Conservation (phyloP, 164 flowering plant species). For the Platanus orientalis region DNA sequence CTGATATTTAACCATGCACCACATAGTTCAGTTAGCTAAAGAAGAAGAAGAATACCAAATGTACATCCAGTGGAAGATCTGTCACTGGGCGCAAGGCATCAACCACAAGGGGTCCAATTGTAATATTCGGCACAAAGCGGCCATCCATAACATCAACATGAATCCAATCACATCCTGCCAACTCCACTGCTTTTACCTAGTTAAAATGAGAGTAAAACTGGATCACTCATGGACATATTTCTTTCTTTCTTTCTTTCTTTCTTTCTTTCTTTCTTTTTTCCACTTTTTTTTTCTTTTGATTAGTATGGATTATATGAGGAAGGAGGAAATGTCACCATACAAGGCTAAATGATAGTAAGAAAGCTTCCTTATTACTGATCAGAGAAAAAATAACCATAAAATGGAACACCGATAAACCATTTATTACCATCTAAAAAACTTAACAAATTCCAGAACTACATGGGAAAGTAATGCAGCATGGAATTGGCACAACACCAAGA, state of each 20-base stretch:
- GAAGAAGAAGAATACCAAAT: conserved; percentile 59
- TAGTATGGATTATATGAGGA: too few relatives aligned
- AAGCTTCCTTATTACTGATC: too few relatives aligned
- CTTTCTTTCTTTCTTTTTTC: not conserved
- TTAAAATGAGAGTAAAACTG: conserved; percentile 6
- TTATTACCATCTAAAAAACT: too few relatives aligned
- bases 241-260: too few relatives aligned
- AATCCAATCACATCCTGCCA: conserved; percentile 99
- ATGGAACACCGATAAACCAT: too few relatives aligned
- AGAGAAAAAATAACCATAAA: too few relatives aligned
- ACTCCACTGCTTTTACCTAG: conserved; percentile 96
- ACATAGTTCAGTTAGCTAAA: conserved; percentile 2
- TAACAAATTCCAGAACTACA: not conserved
- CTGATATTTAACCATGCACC: not conserved
- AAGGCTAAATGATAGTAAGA: too few relatives aligned
- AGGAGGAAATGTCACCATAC: too few relatives aligned
- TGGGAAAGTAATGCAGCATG: not conserved
- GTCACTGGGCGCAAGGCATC: conserved; percentile 98
- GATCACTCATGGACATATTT: not conserved
- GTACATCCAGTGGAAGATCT: conserved; percentile 96
- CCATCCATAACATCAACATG: conserved; percentile 99
- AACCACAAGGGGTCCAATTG: conserved; percentile 96
- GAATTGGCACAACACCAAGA: too few relatives aligned
- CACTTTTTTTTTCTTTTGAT: too few relatives aligned
- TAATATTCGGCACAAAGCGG: conserved; percentile 96